phyloP scores from a whole-genome alignment of 176 grass and related monocot genomes.

The Carex parvula region DNA sequence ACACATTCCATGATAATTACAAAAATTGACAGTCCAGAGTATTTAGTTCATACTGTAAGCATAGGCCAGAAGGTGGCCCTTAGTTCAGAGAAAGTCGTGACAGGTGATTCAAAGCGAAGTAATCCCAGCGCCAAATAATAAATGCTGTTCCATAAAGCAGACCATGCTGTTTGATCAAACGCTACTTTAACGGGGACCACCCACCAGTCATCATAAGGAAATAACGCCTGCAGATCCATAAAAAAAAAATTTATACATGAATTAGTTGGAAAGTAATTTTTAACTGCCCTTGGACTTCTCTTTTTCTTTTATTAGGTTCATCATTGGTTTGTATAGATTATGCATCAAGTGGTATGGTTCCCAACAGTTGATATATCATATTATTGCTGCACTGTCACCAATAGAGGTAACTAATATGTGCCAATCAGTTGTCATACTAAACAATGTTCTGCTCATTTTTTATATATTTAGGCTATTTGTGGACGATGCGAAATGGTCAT shows the following conservation, averaged over 20 bases:
- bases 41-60: conserved; percentile 70
- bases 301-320: background rate
- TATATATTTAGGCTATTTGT: background rate
- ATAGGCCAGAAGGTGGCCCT: conserved; percentile 89
- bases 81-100: conserved; percentile 63
- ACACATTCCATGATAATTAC: conserved; percentile 13
- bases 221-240: conserved; percentile 44
- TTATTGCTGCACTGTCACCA: background rate
- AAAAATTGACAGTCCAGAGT: background rate
- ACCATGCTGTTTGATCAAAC: conserved; percentile 88
- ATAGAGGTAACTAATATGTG: background rate
- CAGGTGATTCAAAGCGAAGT: conserved; percentile 72
- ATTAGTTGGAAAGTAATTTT: background rate
- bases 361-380: background rate
- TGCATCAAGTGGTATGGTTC: background rate
- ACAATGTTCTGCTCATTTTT: background rate
- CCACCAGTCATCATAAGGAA: conserved; percentile 97
- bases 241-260: background rate
- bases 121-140: conserved; percentile 76
- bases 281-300: background rate
- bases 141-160: conserved; percentile 94
- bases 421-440: background rate
- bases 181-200: conserved; percentile 80
- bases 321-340: background rate
- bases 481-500: background rate